Conservation (phyloP, 352 stramenopile genomes). For the Sclerospora graminicola region DNA sequence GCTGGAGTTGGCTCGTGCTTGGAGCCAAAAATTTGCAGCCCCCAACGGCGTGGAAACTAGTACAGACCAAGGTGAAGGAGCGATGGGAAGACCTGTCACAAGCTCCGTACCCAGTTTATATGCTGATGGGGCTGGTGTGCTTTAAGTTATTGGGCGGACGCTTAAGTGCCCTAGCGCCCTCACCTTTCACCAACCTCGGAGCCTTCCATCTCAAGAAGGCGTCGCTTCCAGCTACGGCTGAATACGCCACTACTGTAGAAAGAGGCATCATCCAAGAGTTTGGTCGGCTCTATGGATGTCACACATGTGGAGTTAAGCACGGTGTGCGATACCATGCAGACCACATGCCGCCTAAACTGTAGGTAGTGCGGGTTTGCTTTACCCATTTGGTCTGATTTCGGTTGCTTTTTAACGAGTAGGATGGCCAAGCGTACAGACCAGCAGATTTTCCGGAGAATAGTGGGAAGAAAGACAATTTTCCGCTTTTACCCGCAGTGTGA, state of each 20-base stretch:
- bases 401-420: constrained; percentile 16
- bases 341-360: constrained; percentile 82
- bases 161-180: constrained; percentile 62
- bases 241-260: constrained; percentile 58
- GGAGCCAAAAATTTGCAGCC: constrained; percentile 10
- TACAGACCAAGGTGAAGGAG: constrained; percentile 19
- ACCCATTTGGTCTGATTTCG: not conserved
- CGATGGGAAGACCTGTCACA: constrained; percentile 30
- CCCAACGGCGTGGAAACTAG: constrained; percentile 14
- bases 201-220: constrained; percentile 72
- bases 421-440: constrained; percentile 50
- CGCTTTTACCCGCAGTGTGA: constrained; percentile 83
- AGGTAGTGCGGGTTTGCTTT: constrained; percentile 9
- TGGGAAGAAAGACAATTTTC: constrained; percentile 43
- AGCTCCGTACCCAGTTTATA: constrained; percentile 51
- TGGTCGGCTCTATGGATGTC: constrained; percentile 66
- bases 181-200: constrained; percentile 59
- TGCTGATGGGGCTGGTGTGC: constrained; percentile 61
- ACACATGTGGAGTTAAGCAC: constrained; percentile 67
- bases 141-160: constrained; percentile 69
- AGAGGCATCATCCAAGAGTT: constrained; percentile 71
- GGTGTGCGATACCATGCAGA: constrained; percentile 69
- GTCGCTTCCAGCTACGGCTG: constrained; percentile 57
- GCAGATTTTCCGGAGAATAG: constrained; percentile 25
- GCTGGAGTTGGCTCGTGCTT: constrained; percentile 21